Percentiles rank a stretch among this genome's conserved stretches.
phyloP scores from a whole-genome alignment of 768 basidiomycete species.

The Auriculariales sp. region DNA sequence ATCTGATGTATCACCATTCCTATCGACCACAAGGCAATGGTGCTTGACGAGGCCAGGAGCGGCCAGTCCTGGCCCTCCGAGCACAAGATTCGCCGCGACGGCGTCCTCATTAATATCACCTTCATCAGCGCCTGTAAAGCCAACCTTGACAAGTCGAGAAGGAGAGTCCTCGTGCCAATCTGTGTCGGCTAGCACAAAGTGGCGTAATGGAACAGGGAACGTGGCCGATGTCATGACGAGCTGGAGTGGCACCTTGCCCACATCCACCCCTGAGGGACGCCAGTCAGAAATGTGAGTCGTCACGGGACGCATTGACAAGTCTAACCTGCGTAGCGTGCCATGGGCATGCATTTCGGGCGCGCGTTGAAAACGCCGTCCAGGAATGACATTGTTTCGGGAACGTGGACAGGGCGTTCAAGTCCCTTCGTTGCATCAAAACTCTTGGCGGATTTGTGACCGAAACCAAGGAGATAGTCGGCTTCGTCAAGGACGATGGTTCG shows the following conservation, averaged over 20 bases:
- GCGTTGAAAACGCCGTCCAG: constrained; percentile 40
- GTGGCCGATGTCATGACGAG: constrained; percentile 3
- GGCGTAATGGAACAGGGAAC: not conserved
- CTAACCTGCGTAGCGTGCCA: constrained; percentile 38
- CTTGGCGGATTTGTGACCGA: constrained; percentile 23
- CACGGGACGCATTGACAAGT: constrained; percentile 3
- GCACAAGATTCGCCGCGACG: not conserved
- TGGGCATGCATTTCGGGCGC: constrained; percentile 22
- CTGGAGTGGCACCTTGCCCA: not conserved
- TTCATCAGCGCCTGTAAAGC: constrained; percentile 6
- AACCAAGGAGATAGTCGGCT: constrained; percentile 56
- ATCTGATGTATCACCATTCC: constrained; percentile 37
- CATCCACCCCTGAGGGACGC: not conserved
- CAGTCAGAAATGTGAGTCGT: not conserved
- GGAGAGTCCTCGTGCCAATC: constrained; percentile 12
- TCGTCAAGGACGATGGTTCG: constrained; percentile 60
- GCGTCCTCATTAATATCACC: constrained; percentile 1
- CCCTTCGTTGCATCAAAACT: constrained; percentile 27
- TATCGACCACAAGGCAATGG: constrained; percentile 47
- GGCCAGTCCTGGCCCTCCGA: not conserved
- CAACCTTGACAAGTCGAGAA: not conserved
- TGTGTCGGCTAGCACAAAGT: not conserved
- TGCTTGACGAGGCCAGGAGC: constrained; percentile 19
- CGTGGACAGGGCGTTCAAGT: constrained; percentile 31
- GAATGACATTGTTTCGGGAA: constrained; percentile 38